A percentile compares a stretch with the other conserved stretches of the same genome.
phyloP scores from a whole-genome alignment of 768 basidiomycete species.

The Macrolepiota albuminosa region DNA sequence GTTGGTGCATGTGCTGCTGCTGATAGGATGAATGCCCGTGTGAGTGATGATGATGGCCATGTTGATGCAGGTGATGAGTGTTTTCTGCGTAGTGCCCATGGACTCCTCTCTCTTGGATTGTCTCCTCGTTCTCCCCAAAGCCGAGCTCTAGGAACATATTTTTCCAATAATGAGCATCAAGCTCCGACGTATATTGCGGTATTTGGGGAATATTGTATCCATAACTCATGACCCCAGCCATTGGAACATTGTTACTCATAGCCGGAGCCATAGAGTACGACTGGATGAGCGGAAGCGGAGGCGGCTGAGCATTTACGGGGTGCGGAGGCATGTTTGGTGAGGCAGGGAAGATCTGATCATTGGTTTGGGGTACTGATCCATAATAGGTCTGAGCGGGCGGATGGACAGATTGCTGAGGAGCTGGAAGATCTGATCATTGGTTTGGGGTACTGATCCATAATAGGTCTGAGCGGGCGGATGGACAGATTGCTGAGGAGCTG shows the following conservation, averaged over 20 bases:
- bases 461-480: constrained; percentile 27
- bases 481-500: constrained; percentile 18
- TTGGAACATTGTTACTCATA: constrained; percentile 2
- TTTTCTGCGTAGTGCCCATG: constrained; percentile 22
- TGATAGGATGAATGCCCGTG: constrained; percentile 26
- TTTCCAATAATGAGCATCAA: constrained; percentile 69
- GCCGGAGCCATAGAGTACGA: constrained; percentile 1
- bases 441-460: constrained; percentile 5
- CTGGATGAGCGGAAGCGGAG: constrained; percentile 11
- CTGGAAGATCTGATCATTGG: constrained; percentile 23
- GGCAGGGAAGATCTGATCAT: constrained; percentile 28
- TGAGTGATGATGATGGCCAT: constrained; percentile 20
- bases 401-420: constrained; percentile 7
- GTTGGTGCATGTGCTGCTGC: constrained; percentile 22
- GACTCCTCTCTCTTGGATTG: constrained; percentile 17
- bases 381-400: constrained; percentile 28
- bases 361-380: not conserved
- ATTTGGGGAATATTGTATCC: constrained; percentile 30
- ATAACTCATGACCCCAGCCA: constrained; percentile 20
- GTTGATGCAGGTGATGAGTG: constrained; percentile 16
- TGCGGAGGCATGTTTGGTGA: constrained; percentile 26
- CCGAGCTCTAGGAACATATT: constrained; percentile 75
- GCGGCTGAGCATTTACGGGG: constrained; percentile 24
- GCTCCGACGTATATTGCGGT: constrained; percentile 44
- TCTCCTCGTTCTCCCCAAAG: constrained; percentile 46